Percentiles rank a stretch among this genome's conserved stretches.
Conservation (phyloP, 495 filamentous ascomycete genomes). For the Neohortaea acidophila region DNA sequence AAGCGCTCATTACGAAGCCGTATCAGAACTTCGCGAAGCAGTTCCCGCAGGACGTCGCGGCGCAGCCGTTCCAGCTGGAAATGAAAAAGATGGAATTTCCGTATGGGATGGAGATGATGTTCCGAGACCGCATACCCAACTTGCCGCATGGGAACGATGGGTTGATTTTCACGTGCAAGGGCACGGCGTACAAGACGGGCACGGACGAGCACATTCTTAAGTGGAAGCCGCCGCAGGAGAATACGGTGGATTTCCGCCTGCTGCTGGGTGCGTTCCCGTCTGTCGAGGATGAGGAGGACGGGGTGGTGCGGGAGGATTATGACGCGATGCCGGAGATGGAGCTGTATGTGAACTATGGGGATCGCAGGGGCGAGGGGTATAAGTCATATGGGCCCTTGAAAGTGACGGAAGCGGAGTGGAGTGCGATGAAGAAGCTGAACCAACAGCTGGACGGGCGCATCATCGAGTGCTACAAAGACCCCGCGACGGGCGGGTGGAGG, state of each 20-base stretch:
- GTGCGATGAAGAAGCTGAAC: constrained; percentile 50
- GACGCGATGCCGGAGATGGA: constrained; percentile 42
- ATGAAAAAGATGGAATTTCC: constrained; percentile 76
- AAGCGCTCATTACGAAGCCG: constrained; percentile 60
- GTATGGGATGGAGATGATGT: constrained; percentile 85
- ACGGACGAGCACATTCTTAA: constrained; percentile 90
- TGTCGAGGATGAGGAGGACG: constrained; percentile 28
- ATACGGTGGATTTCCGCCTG: constrained; percentile 82
- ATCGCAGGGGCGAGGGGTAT: constrained; percentile 39
- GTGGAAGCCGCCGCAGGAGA: constrained; percentile 89
- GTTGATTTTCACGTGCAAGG: constrained; percentile 87
- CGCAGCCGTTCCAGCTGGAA: constrained; percentile 64
- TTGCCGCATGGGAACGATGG: constrained; percentile 90
- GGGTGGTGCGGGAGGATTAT: constrained; percentile 39
- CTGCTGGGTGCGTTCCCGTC: constrained; percentile 53
- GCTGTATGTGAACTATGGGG: constrained; percentile 40
- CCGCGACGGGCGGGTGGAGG: constrained; percentile 51
- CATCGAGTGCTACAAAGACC: constrained; percentile 74
- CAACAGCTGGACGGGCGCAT: constrained; percentile 67
- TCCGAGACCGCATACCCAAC: constrained; percentile 62
- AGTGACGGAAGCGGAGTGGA: constrained; percentile 68
- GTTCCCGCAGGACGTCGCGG: constrained; percentile 52
- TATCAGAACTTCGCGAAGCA: constrained; percentile 50
- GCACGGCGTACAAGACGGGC: constrained; percentile 67
- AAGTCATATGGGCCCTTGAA: constrained; percentile 47